Evolutionary conservation across 176 grass and related monocot species (phyloP).

Genomic region (Miscanthus lutarioriparius): DNA sequence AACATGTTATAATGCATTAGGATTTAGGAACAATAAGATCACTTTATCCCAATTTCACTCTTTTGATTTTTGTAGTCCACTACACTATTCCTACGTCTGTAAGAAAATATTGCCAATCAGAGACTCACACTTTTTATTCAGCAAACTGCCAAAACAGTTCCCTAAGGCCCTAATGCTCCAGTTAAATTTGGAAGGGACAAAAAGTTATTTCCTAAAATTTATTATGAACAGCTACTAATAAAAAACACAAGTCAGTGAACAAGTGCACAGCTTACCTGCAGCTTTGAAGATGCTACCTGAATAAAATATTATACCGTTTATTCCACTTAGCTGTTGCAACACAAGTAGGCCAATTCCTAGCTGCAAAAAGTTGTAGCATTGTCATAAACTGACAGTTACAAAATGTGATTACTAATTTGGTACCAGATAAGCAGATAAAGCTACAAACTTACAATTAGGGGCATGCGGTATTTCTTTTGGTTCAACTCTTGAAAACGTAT

Average conservation of each 20-base stretch:
- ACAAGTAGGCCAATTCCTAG: constrained; percentile 76
- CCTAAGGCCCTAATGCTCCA: neutral
- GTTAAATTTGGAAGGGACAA: neutral
- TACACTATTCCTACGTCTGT: neutral
- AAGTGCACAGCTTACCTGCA: constrained; percentile 50
- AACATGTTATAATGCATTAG: neutral
- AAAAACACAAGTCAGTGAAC: neutral
- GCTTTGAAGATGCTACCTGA: constrained; percentile 85
- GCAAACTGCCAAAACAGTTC: neutral
- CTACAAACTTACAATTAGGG: constrained; percentile 59
- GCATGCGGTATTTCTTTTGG: constrained; percentile 69
- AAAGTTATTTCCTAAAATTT: neutral
- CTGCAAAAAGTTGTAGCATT: constrained; percentile 26
- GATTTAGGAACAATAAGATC: neutral
- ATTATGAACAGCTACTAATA: neutral
- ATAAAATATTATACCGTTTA: constrained; percentile 80
- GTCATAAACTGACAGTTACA: neutral
- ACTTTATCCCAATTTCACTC: neutral
- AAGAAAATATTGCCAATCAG: neutral
- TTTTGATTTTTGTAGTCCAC: neutral
- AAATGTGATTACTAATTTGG: neutral
- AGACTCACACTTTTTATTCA: neutral
- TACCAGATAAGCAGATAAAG: neutral
- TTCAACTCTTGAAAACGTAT: constrained; percentile 83
- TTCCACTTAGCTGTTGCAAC: constrained; percentile 82